These are phyloP conservation scores for Pseudocohnilembus persalinus DNA, from an alignment of 169 alveolate genomes.

Conservation along the genomic window DNA sequence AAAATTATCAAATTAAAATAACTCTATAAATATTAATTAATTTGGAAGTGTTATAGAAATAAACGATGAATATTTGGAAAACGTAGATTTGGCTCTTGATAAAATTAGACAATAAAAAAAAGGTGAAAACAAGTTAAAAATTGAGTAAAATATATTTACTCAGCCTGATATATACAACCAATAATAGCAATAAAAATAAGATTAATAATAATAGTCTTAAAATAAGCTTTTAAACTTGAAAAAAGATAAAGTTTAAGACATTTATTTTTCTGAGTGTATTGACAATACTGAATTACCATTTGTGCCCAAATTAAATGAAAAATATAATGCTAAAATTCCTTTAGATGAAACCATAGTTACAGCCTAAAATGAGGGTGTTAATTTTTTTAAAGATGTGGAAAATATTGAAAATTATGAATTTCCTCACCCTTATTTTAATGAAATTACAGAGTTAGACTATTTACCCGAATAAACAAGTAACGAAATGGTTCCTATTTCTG, in stretches of 20 bases:
- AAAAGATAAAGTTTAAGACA: not conserved
- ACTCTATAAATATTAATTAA: not conserved
- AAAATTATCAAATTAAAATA: no score
- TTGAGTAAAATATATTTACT: not conserved
- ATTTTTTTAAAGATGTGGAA: slow-evolving; percentile 15
- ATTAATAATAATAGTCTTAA: not conserved
- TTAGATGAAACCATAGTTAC: slow-evolving; percentile 34
- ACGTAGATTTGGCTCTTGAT: slow-evolving; percentile 15
- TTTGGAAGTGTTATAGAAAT: not conserved
- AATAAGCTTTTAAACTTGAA: no score
- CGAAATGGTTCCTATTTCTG: slow-evolving; percentile 5
- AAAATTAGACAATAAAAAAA: not conserved
- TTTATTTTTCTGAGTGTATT: not conserved
- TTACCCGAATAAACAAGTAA: not conserved
- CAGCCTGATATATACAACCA: not conserved
- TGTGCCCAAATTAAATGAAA: slow-evolving; percentile 33
- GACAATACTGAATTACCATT: slow-evolving; percentile 33
- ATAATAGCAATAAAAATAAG: no score
- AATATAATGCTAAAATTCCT: slow-evolving; percentile 37
- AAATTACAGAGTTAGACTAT: slow-evolving; percentile 26
- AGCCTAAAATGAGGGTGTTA: slow-evolving; percentile 15
- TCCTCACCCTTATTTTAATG: slow-evolving; percentile 49
- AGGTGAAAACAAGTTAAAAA: not conserved
- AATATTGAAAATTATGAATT: slow-evolving; percentile 8
- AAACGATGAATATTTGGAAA: slow-evolving; percentile 15